Evolutionary conservation across 176 grass and related monocot genomes (phyloP).

Genomic region (barley (Hordeum vulgare)): DNA sequence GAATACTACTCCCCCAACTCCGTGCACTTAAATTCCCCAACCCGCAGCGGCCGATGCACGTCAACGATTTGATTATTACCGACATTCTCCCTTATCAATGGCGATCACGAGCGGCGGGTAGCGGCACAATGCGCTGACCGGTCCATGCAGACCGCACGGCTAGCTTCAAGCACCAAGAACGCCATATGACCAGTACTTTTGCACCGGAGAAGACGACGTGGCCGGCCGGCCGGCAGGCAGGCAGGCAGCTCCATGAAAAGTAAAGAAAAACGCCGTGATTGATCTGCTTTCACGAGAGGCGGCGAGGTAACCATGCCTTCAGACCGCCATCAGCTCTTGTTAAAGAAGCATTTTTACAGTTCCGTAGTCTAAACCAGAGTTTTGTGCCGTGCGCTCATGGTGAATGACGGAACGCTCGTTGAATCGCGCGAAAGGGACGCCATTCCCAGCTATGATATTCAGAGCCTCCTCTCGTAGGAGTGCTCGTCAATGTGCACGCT

Average conservation of each 20-base stretch:
- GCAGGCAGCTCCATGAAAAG: background rate
- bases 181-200: background rate
- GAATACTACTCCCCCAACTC: background rate
- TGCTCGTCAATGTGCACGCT: slow-evolving; percentile 36
- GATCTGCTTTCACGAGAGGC: background rate
- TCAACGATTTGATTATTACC: slow-evolving; percentile 40
- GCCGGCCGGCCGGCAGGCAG: background rate
- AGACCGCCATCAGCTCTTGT: background rate
- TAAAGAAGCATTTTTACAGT: background rate
- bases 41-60: slow-evolving; percentile 36
- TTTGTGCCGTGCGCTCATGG: slow-evolving; percentile 24
- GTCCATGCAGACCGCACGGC: slow-evolving; percentile 6
- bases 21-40: slow-evolving; percentile 31
- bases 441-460: background rate
- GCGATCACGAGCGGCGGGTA: slow-evolving; percentile 5
- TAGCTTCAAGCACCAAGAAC: too few species aligned
- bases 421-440: slow-evolving; percentile 24
- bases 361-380: slow-evolving; percentile 1
- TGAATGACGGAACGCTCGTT: slow-evolving; percentile 33
- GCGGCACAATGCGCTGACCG: slow-evolving; percentile 21
- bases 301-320: background rate
- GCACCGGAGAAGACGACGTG: background rate
- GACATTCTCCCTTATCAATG: slow-evolving; percentile 40
- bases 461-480: background rate
- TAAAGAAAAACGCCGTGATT: too few species aligned